Conservation (phyloP, 192 early-diverging fungal genomes). For the Funneliformis geosporum region DNA sequence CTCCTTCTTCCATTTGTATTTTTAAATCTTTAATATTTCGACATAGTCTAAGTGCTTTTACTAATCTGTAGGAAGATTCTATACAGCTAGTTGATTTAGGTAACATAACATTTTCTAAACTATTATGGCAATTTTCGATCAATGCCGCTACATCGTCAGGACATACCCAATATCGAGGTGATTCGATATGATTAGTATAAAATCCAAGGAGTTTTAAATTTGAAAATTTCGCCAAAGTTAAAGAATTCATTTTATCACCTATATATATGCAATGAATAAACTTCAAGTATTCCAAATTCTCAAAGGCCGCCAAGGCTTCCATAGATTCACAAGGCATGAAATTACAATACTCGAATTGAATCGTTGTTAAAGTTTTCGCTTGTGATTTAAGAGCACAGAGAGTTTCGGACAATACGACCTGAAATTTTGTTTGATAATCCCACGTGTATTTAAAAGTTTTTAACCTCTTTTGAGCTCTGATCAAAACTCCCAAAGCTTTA, state of each 20-base stretch:
- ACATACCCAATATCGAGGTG: background rate
- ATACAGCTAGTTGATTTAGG: background rate
- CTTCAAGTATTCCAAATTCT: slow-evolving; percentile 2
- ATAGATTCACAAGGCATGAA: slow-evolving; percentile 2
- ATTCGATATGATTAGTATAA: slow-evolving; percentile 2
- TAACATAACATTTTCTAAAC: background rate
- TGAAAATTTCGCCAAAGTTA: background rate
- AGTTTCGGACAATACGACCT: background rate
- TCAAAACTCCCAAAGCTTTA: slow-evolving; percentile 1
- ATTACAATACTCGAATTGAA: slow-evolving; percentile 14
- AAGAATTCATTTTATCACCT: background rate
- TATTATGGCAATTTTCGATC: slow-evolving; percentile 5
- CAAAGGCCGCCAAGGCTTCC: background rate
- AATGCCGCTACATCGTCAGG: background rate
- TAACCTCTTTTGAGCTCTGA: slow-evolving; percentile 1
- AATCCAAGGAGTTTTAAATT: background rate
- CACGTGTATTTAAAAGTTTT: background rate
- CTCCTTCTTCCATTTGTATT: background rate
- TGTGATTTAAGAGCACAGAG: background rate
- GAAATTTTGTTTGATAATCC: background rate
- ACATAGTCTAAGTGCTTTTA: slow-evolving; percentile 8
- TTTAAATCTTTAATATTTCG: background rate
- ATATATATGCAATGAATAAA: slow-evolving; percentile 7
- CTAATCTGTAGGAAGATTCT: background rate
- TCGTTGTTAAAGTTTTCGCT: background rate